Percentiles rank a stretch among this genome's conserved stretches.
Conservation (phyloP, 148 eudicot species). For the Vaccinium corymbosum region DNA sequence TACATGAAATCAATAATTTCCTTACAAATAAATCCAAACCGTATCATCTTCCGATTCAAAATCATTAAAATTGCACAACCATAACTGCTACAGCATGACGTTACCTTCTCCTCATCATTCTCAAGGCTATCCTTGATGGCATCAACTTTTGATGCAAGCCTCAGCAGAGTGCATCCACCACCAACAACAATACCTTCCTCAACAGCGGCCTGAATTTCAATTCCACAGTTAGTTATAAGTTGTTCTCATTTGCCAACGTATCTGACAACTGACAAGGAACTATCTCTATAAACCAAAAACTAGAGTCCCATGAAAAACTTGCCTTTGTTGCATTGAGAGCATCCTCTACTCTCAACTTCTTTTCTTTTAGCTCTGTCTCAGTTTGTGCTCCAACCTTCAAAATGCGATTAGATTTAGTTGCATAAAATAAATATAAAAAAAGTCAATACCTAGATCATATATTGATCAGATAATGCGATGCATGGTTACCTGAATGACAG, state of each 20-base stretch:
- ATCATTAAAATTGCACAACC: not conserved
- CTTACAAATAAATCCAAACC: not conserved
- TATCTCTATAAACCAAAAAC: not conserved
- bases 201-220: constrained; percentile 56
- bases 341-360: constrained; percentile 79
- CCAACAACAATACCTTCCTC: constrained; percentile 81
- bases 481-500: constrained; percentile 55
- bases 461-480: not conserved
- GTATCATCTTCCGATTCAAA: not conserved
- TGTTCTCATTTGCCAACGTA: not conserved
- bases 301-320: not conserved
- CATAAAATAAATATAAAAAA: not conserved
- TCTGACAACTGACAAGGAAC: not conserved
- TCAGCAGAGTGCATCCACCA: constrained; percentile 69
- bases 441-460: not conserved
- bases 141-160: constrained; percentile 55
- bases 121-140: constrained; percentile 50
- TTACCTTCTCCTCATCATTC: constrained; percentile 61
- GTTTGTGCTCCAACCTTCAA: constrained; percentile 67
- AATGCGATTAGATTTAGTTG: constrained; percentile 6
- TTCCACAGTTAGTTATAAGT: not conserved
- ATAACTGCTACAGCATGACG: not conserved
- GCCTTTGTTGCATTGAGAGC: constrained; percentile 75
- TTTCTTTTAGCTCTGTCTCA: constrained; percentile 75
- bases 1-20: not conserved